phyloP scores from a whole-genome alignment of 768 basidiomycete genomes.

The Wakefieldia striispora region DNA sequence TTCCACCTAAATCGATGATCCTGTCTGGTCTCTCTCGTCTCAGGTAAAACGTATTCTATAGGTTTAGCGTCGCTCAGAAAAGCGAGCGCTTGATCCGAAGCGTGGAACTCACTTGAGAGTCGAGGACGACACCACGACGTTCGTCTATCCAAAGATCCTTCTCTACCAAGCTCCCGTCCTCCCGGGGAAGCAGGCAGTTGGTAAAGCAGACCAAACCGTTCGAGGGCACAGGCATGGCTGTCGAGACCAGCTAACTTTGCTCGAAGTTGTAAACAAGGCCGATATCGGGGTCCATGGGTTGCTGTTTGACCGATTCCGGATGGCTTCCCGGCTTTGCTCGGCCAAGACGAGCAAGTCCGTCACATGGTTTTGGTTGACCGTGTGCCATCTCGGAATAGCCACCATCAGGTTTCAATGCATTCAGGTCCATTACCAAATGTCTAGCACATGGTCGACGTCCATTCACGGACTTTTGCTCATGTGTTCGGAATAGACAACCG shows the following conservation, averaged over 20 bases:
- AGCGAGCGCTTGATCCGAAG: not conserved
- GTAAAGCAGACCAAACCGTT: constrained; percentile 85
- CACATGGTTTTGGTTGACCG: constrained; percentile 10
- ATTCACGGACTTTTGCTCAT: too few relatives aligned
- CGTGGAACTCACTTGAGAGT: constrained; percentile 56
- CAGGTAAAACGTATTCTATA: constrained; percentile 65
- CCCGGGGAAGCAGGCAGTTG: constrained; percentile 76
- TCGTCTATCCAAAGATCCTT: constrained; percentile 85
- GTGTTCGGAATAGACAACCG: too few relatives aligned
- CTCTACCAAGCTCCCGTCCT: constrained; percentile 73
- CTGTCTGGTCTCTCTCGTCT: constrained; percentile 58
- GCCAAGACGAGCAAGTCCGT: constrained; percentile 4
- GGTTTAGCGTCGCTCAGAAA: constrained; percentile 3
- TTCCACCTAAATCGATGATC: constrained; percentile 69
- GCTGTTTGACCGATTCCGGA: not conserved
- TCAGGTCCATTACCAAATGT: not conserved
- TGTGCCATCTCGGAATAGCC: not conserved
- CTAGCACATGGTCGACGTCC: constrained; percentile 6
- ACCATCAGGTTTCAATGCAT: not conserved
- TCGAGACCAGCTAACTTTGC: constrained; percentile 1
- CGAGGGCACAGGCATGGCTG: constrained; percentile 20
- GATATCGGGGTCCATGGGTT: not conserved
- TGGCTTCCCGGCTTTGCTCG: not conserved
- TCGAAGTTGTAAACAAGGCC: constrained; percentile 4
- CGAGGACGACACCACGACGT: constrained; percentile 66